These are phyloP conservation scores for Fusarium compactum DNA, from an alignment of 2,329 filamentous ascomycete species.

Conservation along the genomic window DNA sequence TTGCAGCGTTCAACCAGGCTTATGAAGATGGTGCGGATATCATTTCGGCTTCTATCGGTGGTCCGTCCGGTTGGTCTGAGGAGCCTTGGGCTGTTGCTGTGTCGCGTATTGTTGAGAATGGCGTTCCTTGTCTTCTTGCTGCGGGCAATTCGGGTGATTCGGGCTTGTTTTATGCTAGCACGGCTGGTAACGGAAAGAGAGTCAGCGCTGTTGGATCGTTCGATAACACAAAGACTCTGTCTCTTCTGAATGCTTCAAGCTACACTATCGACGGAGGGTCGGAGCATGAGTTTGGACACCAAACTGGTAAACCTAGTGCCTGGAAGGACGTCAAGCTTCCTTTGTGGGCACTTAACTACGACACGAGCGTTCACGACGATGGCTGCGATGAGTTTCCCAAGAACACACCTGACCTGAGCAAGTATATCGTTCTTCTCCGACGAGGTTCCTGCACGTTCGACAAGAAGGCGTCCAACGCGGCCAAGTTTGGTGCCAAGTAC, in stretches of 20 bases:
- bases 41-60: constrained; percentile 68
- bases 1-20: constrained; percentile 69
- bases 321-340: constrained; percentile 62
- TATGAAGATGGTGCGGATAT: constrained; percentile 70
- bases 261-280: constrained; percentile 56
- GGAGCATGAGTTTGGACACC: constrained; percentile 57
- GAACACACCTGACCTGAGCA: constrained; percentile 67
- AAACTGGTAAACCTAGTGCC: constrained; percentile 54
- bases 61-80: constrained; percentile 63
- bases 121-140: constrained; percentile 65
- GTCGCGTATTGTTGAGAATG: constrained; percentile 64
- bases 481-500: constrained; percentile 68
- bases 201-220: constrained; percentile 64
- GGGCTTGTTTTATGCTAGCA: constrained; percentile 64
- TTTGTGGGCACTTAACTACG: constrained; percentile 62
- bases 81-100: constrained; percentile 64
- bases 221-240: constrained; percentile 60
- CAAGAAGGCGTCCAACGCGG: constrained; percentile 65
- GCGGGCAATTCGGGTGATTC: constrained; percentile 62
- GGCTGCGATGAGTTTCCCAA: constrained; percentile 65
- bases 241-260: constrained; percentile 57
- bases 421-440: constrained; percentile 69
- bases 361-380: constrained; percentile 61
- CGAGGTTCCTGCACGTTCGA: constrained; percentile 69
- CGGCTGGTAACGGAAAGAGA: constrained; percentile 60